phyloP scores from a whole-genome alignment of 352 stramenopile genomes.

The Pythium volutum region DNA sequence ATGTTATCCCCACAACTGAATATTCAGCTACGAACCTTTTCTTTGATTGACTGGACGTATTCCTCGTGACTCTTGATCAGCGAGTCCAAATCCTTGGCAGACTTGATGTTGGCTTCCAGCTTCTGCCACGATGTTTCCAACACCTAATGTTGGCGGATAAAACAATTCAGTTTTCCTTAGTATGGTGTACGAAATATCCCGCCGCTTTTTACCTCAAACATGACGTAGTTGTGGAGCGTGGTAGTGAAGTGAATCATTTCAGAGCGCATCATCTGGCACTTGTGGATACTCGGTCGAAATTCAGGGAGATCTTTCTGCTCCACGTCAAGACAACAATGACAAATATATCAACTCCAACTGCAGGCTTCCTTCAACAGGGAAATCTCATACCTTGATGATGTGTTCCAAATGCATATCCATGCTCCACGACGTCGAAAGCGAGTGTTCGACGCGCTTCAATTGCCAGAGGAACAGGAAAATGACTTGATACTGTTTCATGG shows the following conservation, averaged over 20 bases:
- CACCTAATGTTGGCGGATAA: constrained; percentile 34
- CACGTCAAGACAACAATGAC: neutral
- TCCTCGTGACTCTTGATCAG: constrained; percentile 94
- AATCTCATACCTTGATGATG: constrained; percentile 71
- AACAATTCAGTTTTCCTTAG: constrained; percentile 10
- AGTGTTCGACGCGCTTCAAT: constrained; percentile 90
- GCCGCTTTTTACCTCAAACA: constrained; percentile 89
- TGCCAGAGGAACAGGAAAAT: constrained; percentile 91
- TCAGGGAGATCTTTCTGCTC: constrained; percentile 21
- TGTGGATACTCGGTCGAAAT: constrained; percentile 80
- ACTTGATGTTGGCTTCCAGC: constrained; percentile 88
- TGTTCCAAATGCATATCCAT: constrained; percentile 96
- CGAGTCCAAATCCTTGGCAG: constrained; percentile 92
- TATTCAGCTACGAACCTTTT: constrained; percentile 61
- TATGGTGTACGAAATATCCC: neutral
- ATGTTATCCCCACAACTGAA: too few species aligned
- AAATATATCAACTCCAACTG: neutral
- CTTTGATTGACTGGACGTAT: constrained; percentile 92
- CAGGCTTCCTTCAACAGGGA: neutral
- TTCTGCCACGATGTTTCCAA: constrained; percentile 93
- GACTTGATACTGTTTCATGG: constrained; percentile 86
- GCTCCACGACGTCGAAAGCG: constrained; percentile 95
- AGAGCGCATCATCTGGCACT: constrained; percentile 93
- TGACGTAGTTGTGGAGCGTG: constrained; percentile 98
- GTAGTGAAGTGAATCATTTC: constrained; percentile 98